Conservation (phyloP, 1,284 basidiomycete genomes). For the Trichosporon ovoides region DNA sequence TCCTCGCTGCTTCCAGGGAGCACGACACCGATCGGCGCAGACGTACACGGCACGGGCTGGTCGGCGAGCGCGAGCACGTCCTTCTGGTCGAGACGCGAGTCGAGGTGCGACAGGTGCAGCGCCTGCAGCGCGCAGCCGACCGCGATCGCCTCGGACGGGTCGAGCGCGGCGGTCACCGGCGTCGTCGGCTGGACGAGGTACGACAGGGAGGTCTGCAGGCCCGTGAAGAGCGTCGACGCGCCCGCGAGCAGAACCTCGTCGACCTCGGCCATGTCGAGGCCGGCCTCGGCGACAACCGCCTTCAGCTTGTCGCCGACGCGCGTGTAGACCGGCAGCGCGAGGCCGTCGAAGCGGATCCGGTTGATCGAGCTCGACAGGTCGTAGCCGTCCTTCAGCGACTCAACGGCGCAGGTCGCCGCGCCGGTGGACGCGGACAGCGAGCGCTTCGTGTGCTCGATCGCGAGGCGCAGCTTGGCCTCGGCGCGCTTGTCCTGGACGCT, state of each 20-base stretch:
- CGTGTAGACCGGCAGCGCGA: conserved; percentile 68
- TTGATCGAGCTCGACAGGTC: conserved; percentile 93
- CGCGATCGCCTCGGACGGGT: conserved; percentile 85
- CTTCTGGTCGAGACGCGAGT: conserved; percentile 49
- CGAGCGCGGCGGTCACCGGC: conserved; percentile 57
- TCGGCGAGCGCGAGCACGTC: conserved; percentile 54
- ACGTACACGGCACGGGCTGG: conserved; percentile 55
- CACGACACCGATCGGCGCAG: conserved; percentile 70
- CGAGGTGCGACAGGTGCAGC: conserved; percentile 58
- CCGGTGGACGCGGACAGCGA: conserved; percentile 82
- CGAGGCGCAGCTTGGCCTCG: conserved; percentile 85
- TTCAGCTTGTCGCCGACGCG: conserved; percentile 61
- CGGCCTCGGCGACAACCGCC: conserved; percentile 59
- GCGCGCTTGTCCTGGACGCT: conserved; percentile 68
- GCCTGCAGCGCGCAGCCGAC: conserved; percentile 86
- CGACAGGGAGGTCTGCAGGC: conserved; percentile 69
- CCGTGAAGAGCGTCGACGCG: conserved; percentile 77
- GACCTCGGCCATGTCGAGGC: conserved; percentile 69
- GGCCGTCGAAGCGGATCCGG: conserved; percentile 86
- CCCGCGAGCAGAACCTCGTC: conserved; percentile 90
- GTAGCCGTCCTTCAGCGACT: conserved; percentile 88
- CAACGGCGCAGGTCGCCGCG: conserved; percentile 81
- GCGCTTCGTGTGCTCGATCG: conserved; percentile 91
- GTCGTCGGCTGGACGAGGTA: conserved; percentile 64
- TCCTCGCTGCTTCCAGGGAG: conserved; percentile 61